phyloP scores from a whole-genome alignment of 2,329 filamentous ascomycete species.

The Paraphaeosphaeria minitans region DNA sequence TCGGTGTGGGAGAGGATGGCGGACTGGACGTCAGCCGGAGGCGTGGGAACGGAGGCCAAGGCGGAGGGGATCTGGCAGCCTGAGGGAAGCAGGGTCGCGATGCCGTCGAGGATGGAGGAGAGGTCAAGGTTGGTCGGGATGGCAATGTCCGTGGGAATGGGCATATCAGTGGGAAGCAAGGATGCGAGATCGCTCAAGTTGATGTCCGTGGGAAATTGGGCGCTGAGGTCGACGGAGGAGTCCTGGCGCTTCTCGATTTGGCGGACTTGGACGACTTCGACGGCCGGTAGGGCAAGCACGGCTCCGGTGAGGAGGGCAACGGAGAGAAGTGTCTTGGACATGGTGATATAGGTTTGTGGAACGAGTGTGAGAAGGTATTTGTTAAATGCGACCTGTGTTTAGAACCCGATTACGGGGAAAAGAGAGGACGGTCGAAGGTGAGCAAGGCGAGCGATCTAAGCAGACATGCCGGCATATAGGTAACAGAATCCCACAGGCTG shows the following conservation, averaged over 20 bases:
- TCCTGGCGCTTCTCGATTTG: slow-evolving; percentile 9
- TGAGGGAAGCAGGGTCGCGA: slow-evolving; percentile 2
- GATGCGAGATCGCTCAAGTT: background rate
- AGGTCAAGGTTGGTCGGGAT: slow-evolving; percentile 1
- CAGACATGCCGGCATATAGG: background rate
- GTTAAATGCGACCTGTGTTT: background rate
- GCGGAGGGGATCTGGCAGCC: slow-evolving; percentile 4
- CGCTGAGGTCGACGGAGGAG: slow-evolving; percentile 2
- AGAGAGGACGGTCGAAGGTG: background rate
- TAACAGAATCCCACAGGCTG: no score
- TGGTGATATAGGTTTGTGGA: slow-evolving; percentile 7
- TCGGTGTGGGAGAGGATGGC: slow-evolving; percentile 9
- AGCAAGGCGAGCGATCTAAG: background rate
- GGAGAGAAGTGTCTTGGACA: slow-evolving; percentile 1
- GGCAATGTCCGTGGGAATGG: slow-evolving; percentile 3
- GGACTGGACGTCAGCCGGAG: slow-evolving; percentile 7
- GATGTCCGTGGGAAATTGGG: background rate
- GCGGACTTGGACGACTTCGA: slow-evolving; percentile 15
- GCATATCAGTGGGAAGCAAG: background rate
- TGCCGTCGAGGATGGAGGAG: background rate
- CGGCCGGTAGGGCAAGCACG: slow-evolving; percentile 10
- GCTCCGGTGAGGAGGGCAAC: slow-evolving; percentile 8
- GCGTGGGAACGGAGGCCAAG: background rate
- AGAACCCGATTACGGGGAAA: background rate
- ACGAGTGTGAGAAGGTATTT: background rate